These are phyloP conservation scores for Aspergillus viridinutans DNA, from an alignment of 2,329 filamentous ascomycete genomes.

Conservation along the genomic window DNA sequence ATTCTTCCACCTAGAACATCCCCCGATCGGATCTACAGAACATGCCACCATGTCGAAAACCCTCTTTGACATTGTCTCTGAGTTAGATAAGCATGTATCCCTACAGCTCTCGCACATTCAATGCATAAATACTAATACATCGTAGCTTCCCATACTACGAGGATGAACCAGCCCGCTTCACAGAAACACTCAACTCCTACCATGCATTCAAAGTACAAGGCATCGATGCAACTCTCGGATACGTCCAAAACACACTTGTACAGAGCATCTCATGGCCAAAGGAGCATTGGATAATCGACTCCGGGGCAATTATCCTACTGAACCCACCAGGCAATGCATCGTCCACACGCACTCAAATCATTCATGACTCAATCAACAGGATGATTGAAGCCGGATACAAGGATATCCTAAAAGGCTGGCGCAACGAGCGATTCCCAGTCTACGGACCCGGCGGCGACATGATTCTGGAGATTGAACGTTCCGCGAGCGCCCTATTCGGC, in stretches of 20 bases:
- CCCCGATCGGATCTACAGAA: neutral
- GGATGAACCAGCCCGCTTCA: neutral
- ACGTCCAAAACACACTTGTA: neutral
- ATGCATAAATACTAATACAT: neutral
- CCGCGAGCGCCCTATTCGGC: slow-evolving; percentile 39
- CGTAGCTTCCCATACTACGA: neutral
- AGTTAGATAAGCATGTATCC: slow-evolving; percentile 1
- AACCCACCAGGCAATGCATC: neutral
- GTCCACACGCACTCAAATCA: neutral
- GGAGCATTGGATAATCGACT: neutral
- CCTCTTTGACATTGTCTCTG: neutral
- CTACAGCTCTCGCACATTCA: neutral
- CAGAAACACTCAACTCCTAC: neutral
- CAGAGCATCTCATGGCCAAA: neutral
- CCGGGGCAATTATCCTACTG: neutral
- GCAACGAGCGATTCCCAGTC: slow-evolving; percentile 41
- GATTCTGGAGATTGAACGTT: slow-evolving; percentile 41
- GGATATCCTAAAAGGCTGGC: slow-evolving; percentile 22
- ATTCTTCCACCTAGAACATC: neutral
- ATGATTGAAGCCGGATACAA: neutral
- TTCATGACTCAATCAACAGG: neutral
- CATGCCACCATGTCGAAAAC: neutral
- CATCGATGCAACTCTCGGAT: neutral
- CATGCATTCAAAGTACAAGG: neutral
- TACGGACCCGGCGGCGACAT: slow-evolving; percentile 36